phyloP scores from a whole-genome alignment of 306 rosid species.

The Gillenia trifoliata region DNA sequence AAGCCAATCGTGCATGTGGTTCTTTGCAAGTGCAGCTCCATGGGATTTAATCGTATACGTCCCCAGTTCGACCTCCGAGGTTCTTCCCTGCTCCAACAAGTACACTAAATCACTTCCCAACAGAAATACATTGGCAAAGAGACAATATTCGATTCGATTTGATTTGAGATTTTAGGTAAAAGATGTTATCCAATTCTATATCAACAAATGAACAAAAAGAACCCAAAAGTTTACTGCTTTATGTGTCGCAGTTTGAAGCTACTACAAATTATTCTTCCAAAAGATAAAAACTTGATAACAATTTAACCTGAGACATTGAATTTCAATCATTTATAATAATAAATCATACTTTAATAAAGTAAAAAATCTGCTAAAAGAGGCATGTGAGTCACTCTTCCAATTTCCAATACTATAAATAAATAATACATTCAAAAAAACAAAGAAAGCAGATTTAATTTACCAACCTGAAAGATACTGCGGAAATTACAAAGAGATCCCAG shows the following conservation, averaged over 20 bases:
- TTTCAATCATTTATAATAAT: neutral
- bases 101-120: neutral
- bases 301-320: neutral
- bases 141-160: neutral
- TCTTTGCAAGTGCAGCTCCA: slow-evolving; percentile 72
- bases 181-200: neutral
- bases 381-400: neutral
- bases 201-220: neutral
- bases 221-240: neutral
- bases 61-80: slow-evolving; percentile 36
- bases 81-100: slow-evolving; percentile 23
- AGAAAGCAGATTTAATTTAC: neutral
- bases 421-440: neutral
- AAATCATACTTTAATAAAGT: neutral
- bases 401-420: neutral
- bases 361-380: neutral
- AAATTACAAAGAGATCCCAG: slow-evolving; percentile 14
- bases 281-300: neutral
- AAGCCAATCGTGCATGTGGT: slow-evolving; percentile 73
- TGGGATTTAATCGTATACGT: slow-evolving; percentile 72
- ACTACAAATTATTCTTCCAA: neutral
- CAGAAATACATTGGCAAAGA: neutral
- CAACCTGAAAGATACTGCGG: slow-evolving; percentile 29
- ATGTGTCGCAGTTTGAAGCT: neutral
- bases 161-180: neutral